Evolutionary conservation across 2,329 filamentous ascomycete species (phyloP), one percentile per base, ranked within the genome.

Genomic region (Ceratocystis huliohia): DNA sequence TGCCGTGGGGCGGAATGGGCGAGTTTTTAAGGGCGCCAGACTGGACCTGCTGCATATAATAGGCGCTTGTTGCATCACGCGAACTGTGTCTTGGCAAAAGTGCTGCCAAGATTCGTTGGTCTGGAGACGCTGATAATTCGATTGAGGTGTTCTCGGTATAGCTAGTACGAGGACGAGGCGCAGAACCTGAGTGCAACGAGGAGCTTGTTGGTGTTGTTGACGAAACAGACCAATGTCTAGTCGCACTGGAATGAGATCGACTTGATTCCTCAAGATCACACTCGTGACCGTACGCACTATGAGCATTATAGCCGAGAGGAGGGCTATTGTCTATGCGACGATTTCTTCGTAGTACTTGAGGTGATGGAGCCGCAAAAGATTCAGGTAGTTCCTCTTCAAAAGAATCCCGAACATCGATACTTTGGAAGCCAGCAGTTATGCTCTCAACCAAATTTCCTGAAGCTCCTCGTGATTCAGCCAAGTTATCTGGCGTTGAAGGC

Each of bases 121-220:
- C 59, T 2, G 66, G 66, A n/a, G 63, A 65, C 4, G 66, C 45
- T 4, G 68, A 69, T 15, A 77, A 69, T 68, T 80, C 78, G 50
- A 81, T 71, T 0, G 79, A 80, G 0, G 79, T 81, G 33, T 75
- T 76, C 7, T 76, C 74, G 0, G 79, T 80, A 65, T 79, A 77
- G 28, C 73, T 75, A 1, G 78, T 80, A 33, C 74, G 73, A 0
- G 78, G 76, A 1, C 76, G 72, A 2, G 68, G 71, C n/a, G 75
- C 76, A 3, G 72, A 72, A 59, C 76, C 77, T 15, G 78, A 79
- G 65, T 76, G 76, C 28, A 73, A 70, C 63, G 75, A 78, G 3
- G 77, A 78, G 15, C 74, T 72, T 1, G 75, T 76, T 13, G 74
- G 76, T 2, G 78, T 77, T 7, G 76, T 73, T 0, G 78, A 80